Base-by-base conservation (phyloP, 148 eudicot genomes). In the Rhododendron vialii region DNA sequence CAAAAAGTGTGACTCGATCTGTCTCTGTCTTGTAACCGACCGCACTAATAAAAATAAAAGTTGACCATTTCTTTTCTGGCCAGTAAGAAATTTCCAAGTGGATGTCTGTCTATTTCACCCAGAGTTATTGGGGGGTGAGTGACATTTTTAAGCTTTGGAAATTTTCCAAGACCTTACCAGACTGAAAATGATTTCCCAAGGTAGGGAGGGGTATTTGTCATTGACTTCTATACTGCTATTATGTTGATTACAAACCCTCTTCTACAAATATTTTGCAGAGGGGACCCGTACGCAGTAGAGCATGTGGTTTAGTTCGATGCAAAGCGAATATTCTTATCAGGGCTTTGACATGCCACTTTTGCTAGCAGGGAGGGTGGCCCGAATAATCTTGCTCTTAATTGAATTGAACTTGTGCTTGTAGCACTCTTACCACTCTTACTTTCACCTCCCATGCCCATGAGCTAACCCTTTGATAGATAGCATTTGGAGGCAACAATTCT, bases 141-240 rank as follows among this genome's bases (percentile, higher is more conserved):
- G 81, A n/a, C 13, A 78, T 24, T 45, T 41, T 71, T 2, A 43
- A 48, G 55, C 35, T 1, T 78, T 47, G 33, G 22, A 78, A 78
- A n/a, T 78, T 78, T 78, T 78, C 81, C 0, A n/a, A n/a, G 81
- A 77, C 48, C 80, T 77, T 78, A 24, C 81, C 80, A 24, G 3
- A 5, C 51, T 8, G 2, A 41, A 78, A 41, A 78, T 78, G 55
- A 13, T 10, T 26, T 47, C 1, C 15, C 15, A 28, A 30, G 36
- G 4, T 30, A 13, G 36, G 20, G 38, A 69, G 38, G 0, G 18
- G 28, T 69, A 69, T 30, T 69, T 3, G 38, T 69, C 65, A 59
- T 59, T 59, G 65, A 59, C 65, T 7, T 12, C 24, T 51, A 13
- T 13, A 13, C 57, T 41, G 7, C 7, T 41, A 41, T 41, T 41